Evolutionary conservation across 1,284 basidiomycete species (phyloP), one percentile per base, ranked within the genome.

Genomic region (Naganishia albida): DNA sequence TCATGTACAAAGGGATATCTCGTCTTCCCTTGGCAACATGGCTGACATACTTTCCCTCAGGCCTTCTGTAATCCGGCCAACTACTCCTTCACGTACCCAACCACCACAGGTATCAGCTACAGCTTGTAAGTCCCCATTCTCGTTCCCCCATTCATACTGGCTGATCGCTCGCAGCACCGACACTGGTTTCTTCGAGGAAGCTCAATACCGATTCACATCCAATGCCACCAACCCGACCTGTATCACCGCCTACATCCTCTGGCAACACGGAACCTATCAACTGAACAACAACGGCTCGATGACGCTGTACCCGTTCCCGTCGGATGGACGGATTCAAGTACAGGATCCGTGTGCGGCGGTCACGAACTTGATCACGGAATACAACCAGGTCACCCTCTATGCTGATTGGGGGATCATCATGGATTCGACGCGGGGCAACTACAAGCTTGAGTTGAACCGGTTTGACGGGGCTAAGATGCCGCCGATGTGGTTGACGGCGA

Each of bases 261-360:
- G 90, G 89, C 86, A 86, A 70, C 93, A 96, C 77, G 93, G 93
- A 23, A 86, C 77, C 34, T 93, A 88, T 78, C 67, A 73, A 0
- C 77, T 90, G 49, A 79, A 85, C 67, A 38, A 80, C 63, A 93
- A 95, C 75, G 90, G 90, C 13, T 91, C 90, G 13, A 86, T 96
- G 67, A 74, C 83, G 44, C 79, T 90, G 72, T 81, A 74, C 1
- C 89, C 91, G 1, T 84, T 89, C 69, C 83, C 82, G 16, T 65
- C 73, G 20, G 93, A 96, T 75, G 93, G 93, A 16, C 90, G 85
- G 78, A 90, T 94, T 75, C 91, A 93, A 80, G 85, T 95, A 53
- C 91, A 97, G 81, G 88, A 93, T 71, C 87, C 90, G 0, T 97
- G 93, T 74, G 88, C 88, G 1, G 88, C 91, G 3, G 81, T 84